Conservation (phyloP, 192 early-diverging fungal species). For the Spizellomyces sp. region DNA sequence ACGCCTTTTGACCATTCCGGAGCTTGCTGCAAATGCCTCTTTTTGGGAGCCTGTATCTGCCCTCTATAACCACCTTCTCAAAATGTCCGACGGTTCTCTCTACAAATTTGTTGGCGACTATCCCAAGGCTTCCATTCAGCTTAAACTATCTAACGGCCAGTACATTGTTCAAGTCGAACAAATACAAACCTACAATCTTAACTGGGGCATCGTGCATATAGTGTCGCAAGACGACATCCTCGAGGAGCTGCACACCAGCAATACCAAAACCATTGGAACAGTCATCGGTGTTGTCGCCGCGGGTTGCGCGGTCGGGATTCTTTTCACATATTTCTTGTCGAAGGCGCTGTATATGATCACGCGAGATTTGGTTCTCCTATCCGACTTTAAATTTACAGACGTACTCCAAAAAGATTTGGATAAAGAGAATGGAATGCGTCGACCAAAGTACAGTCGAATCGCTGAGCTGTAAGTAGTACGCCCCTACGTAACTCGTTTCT, state of each 20-base stretch:
- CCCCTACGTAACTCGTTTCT: neutral
- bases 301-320: neutral
- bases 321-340: conserved; percentile 11
- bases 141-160: too few relatives aligned
- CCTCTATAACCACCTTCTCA: too few relatives aligned
- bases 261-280: conserved; percentile 11
- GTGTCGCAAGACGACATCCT: conserved; percentile 10
- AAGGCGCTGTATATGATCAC: conserved; percentile 13
- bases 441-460: conserved; percentile 14
- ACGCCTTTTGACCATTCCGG: too few relatives aligned
- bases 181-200: too few relatives aligned
- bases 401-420: conserved; percentile 22
- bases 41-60: too few relatives aligned
- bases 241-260: neutral
- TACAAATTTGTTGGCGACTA: too few relatives aligned
- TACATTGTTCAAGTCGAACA: too few relatives aligned
- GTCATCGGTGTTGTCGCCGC: conserved; percentile 13
- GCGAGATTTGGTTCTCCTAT: conserved; percentile 7
- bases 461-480: conserved; percentile 5
- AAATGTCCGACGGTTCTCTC: too few relatives aligned
- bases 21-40: too few relatives aligned
- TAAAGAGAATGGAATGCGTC: conserved; percentile 11
- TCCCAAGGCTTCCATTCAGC: too few relatives aligned
- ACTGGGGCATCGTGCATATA: neutral
- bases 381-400: conserved; percentile 23